Percentiles rank a stretch among this genome's conserved stretches.
Evolutionary conservation across 140 eudicot genomes (phyloP).

Genomic region (Anethum foeniculum): DNA sequence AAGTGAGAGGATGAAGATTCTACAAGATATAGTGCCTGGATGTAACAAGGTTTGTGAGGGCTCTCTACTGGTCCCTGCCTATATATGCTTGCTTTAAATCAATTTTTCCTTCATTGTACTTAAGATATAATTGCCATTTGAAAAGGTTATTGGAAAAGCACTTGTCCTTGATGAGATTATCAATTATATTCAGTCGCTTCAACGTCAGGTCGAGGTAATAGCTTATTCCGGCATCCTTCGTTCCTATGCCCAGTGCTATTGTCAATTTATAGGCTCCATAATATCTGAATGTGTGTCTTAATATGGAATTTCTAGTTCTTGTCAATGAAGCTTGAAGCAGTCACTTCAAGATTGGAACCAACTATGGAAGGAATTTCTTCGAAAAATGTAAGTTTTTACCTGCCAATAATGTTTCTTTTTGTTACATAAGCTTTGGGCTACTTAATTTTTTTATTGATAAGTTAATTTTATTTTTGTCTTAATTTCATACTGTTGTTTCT

Average conservation of each 20-base stretch:
- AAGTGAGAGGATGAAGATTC: conserved; percentile 92
- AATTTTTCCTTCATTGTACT: background rate
- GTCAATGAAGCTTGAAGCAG: conserved; percentile 98
- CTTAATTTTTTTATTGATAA: too few relatives aligned
- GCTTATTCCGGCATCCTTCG: conserved; percentile 6
- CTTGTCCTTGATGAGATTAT: conserved; percentile 93
- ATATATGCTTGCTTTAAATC: background rate
- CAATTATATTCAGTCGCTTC: conserved; percentile 80
- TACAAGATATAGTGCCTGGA: conserved; percentile 96
- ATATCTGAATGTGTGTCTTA: background rate
- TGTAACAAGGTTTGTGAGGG: conserved; percentile 64
- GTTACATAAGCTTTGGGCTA: background rate
- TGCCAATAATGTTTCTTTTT: background rate
- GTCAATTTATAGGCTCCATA: background rate
- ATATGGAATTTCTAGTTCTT: conserved; percentile 52
- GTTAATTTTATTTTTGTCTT: background rate
- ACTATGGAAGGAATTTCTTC: conserved; percentile 52
- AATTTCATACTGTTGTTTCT: background rate
- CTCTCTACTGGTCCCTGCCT: background rate
- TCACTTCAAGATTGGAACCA: conserved; percentile 56
- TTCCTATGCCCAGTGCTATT: background rate
- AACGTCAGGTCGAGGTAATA: conserved; percentile 86
- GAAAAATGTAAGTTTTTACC: conserved; percentile 55
- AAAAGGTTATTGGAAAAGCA: conserved; percentile 84
- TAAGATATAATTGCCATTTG: background rate